These are phyloP conservation scores for Vitis vinifera DNA, from an alignment of 164 flowering plant genomes.

Conservation along the genomic window ASM3070453v1 NC_081809.1:2823001-2823500, in stretches of 20 bases:
- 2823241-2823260: neutral
- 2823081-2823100: no score
- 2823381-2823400: neutral
- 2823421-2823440: neutral
- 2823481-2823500: slow-evolving; percentile 91
- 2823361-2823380: neutral
- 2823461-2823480: slow-evolving; percentile 98
- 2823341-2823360: neutral
- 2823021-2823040: no score
- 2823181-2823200: neutral
- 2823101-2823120: no score
- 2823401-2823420: neutral
- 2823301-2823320: neutral
- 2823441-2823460: slow-evolving; percentile 92
- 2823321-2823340: neutral
- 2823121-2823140: no score
- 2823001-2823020: no score
- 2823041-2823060: no score
- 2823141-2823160: no score
- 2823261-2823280: neutral
- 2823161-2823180: no score
- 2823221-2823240: neutral
- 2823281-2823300: neutral
- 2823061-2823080: no score
- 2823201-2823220: neutral